Evolutionary conservation across 306 rosid genomes (phyloP).

Genomic region (Cicer pinnatifidum): DNA sequence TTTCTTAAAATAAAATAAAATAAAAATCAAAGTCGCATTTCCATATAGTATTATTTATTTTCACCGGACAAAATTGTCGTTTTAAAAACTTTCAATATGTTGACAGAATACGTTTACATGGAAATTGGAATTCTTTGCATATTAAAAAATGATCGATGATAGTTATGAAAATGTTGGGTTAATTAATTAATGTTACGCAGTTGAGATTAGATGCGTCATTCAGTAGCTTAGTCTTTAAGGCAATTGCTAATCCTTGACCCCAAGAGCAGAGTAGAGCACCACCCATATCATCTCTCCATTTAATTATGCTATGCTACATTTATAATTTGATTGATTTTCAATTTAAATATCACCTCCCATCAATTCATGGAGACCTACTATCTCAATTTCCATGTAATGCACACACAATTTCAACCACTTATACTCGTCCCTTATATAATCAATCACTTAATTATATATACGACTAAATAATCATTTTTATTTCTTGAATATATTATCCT

Average conservation of each 20-base stretch:
- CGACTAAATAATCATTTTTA: no score
- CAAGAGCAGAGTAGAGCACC: background rate
- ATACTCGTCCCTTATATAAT: background rate
- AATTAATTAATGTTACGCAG: background rate
- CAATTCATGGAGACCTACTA: conserved; percentile 14
- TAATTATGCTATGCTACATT: background rate
- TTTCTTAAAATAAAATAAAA: background rate
- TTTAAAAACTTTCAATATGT: background rate
- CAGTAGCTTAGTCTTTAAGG: background rate
- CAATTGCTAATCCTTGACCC: background rate
- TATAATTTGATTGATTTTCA: background rate
- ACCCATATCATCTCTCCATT: background rate
- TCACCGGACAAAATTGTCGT: background rate
- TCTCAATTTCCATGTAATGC: conserved; percentile 8
- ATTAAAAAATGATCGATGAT: background rate
- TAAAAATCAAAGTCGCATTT: background rate
- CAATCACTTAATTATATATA: background rate
- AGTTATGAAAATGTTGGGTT: background rate
- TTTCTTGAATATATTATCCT: no score
- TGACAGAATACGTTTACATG: background rate
- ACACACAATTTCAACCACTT: conserved; percentile 13
- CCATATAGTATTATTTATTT: background rate
- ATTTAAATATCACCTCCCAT: background rate
- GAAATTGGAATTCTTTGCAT: background rate
- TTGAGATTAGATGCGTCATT: background rate